Evolutionary conservation across 192 early-diverging fungal genomes (phyloP).

Genomic region (Umbelopsis vinacea): DNA sequence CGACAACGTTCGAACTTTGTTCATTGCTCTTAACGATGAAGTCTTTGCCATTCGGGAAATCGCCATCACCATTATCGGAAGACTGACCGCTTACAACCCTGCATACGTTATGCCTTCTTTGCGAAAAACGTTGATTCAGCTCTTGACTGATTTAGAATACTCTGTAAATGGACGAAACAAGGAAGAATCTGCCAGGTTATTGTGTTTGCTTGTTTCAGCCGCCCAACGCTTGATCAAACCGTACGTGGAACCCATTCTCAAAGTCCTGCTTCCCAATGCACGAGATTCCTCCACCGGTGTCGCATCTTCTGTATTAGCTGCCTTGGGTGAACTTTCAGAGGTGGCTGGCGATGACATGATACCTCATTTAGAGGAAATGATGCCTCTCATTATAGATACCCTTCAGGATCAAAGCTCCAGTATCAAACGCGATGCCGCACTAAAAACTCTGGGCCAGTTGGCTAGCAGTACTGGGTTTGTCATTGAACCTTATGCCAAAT

Average conservation of each 20-base stretch:
- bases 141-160: slow-evolving; percentile 92
- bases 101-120: slow-evolving; percentile 92
- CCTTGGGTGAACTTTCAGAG: slow-evolving; percentile 81
- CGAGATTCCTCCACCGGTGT: slow-evolving; percentile 79
- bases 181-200: slow-evolving; percentile 81
- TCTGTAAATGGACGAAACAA: slow-evolving; percentile 80
- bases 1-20: slow-evolving; percentile 86
- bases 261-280: slow-evolving; percentile 82
- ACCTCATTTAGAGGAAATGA: slow-evolving; percentile 78
- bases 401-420: slow-evolving; percentile 85
- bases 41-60: slow-evolving; percentile 84
- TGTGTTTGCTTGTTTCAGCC: slow-evolving; percentile 75
- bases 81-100: slow-evolving; percentile 85
- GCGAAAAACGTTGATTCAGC: slow-evolving; percentile 81
- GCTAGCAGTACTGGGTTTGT: slow-evolving; percentile 87
- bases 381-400: slow-evolving; percentile 87
- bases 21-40: slow-evolving; percentile 92
- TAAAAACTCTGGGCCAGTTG: slow-evolving; percentile 85
- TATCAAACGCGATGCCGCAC: slow-evolving; percentile 84
- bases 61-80: slow-evolving; percentile 84
- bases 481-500: slow-evolving; percentile 87
- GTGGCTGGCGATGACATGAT: slow-evolving; percentile 84
- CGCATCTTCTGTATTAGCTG: slow-evolving; percentile 77
- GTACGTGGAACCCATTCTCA: slow-evolving; percentile 88
- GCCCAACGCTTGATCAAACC: slow-evolving; percentile 86